Evolutionary conservation across 257 asterid genomes (phyloP).

Genomic region (Thymus mandschuricus): DNA sequence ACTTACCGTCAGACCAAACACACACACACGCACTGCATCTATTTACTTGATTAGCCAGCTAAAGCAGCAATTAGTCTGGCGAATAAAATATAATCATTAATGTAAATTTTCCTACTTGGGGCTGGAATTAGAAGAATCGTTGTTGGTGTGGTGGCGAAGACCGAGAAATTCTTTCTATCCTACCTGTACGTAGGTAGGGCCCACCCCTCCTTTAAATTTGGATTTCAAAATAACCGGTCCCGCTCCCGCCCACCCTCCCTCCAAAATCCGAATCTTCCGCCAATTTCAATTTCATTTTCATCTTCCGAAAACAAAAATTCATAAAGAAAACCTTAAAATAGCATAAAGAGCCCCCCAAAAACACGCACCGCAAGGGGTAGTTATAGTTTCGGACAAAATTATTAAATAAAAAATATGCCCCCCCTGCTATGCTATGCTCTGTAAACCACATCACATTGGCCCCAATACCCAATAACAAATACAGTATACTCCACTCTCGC

Average conservation of each 20-base stretch:
- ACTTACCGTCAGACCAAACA: too few species aligned
- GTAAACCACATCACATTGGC: conserved; percentile 40
- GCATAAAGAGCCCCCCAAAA: conserved; percentile 17
- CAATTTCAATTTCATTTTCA: conserved; percentile 4
- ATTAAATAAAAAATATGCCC: conserved; percentile 8
- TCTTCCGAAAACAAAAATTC: conserved; percentile 16
- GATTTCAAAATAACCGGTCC: conserved; percentile 36
- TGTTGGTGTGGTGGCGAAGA: background rate
- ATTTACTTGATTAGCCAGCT: too few species aligned
- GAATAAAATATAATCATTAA: too few species aligned
- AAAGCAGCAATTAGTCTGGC: too few species aligned
- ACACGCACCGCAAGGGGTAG: conserved; percentile 21
- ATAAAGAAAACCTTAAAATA: conserved; percentile 25
- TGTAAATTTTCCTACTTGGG: too few species aligned
- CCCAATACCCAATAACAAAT: conserved; percentile 26
- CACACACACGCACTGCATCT: too few species aligned
- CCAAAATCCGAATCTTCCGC: conserved; percentile 42
- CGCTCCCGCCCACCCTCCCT: background rate
- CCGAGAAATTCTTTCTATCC: background rate
- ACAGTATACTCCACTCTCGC: conserved; percentile 8
- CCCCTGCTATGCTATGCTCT: background rate
- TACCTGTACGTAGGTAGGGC: background rate
- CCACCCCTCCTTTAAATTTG: conserved; percentile 27
- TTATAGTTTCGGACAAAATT: conserved; percentile 32
- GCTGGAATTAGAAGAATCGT: background rate